Percentiles rank a stretch among this genome's conserved stretches.
These are phyloP conservation scores for Ophiostoma sp. DNA, from an alignment of 2,329 filamentous ascomycete genomes.

Conservation along the genomic window DNA sequence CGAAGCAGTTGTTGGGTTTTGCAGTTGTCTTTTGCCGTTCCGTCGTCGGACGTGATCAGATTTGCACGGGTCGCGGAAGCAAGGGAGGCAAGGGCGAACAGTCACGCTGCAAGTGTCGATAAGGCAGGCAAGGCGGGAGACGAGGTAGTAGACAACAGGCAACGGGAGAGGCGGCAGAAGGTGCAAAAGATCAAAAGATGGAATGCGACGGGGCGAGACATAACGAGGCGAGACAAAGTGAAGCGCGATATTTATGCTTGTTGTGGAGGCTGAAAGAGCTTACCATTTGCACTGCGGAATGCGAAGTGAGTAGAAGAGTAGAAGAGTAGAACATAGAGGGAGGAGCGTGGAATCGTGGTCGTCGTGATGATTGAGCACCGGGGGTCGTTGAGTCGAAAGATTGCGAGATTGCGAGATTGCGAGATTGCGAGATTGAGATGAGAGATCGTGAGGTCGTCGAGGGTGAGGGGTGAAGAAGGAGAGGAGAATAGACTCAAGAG, in stretches of 20 bases:
- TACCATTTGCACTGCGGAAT: background rate
- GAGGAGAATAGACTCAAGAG: background rate
- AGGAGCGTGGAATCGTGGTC: background rate
- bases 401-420: background rate
- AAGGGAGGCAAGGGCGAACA: background rate
- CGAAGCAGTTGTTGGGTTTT: background rate
- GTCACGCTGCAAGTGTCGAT: background rate
- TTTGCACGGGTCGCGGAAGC: constrained; percentile 1
- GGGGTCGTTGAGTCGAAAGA: background rate
- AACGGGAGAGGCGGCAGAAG: background rate
- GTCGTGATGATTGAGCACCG: background rate
- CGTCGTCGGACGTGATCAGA: background rate
- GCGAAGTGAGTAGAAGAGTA: background rate
- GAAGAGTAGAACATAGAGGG: background rate
- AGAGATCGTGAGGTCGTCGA: background rate
- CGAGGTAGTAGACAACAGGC: background rate
- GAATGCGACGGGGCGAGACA: background rate
- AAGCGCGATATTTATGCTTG: background rate
- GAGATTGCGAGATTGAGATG: background rate
- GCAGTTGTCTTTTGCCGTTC: background rate
- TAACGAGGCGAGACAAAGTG: background rate
- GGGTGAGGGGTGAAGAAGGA: background rate
- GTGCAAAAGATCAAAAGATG: background rate
- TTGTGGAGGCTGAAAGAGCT: background rate
- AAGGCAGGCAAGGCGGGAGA: background rate